Conservation (phyloP, 306 rosid species). For the Carpinus viminea region DNA sequence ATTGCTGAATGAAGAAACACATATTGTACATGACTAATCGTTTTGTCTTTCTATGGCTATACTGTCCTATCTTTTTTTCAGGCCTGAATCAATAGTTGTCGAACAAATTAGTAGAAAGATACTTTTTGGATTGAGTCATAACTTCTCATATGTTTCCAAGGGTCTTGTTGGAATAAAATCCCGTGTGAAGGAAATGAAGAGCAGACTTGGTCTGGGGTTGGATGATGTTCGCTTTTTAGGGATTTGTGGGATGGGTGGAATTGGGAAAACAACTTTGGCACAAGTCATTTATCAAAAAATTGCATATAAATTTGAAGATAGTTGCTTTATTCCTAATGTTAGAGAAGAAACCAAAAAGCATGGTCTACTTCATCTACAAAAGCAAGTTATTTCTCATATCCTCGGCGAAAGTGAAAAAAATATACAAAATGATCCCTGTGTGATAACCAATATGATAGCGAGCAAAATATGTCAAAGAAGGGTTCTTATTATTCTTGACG, state of each 20-base stretch:
- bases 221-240: conserved; percentile 22
- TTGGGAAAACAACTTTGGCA: conserved; percentile 15
- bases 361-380: not conserved
- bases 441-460: too few relatives aligned
- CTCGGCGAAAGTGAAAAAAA: not conserved
- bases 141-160: not conserved
- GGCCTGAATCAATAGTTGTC: not conserved
- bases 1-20: too few relatives aligned
- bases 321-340: not conserved
- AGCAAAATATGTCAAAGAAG: not conserved
- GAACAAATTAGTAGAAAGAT: not conserved
- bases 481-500: not conserved
- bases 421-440: not conserved
- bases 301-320: not conserved
- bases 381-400: not conserved
- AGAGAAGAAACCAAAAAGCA: not conserved
- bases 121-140: not conserved
- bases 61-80: not conserved
- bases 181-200: not conserved
- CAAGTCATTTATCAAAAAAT: conserved; percentile 5
- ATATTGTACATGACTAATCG: too few relatives aligned
- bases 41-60: too few relatives aligned
- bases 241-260: conserved; percentile 21
- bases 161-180: conserved; percentile 9
- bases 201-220: not conserved